A percentile compares a stretch with the other conserved stretches of the same genome.
phyloP scores from a whole-genome alignment of 768 basidiomycete species.

The Sarcomyxa edulis region DNA sequence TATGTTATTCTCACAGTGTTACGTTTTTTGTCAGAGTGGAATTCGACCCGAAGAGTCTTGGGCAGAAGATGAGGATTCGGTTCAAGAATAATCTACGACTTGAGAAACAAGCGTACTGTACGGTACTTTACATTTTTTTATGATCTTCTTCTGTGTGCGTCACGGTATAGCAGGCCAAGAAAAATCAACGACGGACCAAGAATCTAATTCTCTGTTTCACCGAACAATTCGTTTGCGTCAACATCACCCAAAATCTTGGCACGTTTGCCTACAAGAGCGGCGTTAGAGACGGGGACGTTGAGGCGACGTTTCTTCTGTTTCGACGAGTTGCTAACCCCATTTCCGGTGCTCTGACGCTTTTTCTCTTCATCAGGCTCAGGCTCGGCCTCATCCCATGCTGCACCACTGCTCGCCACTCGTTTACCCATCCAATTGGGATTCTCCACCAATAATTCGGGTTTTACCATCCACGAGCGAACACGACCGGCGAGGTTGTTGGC shows the following conservation, averaged over 20 bases:
- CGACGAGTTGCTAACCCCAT: constrained; percentile 5
- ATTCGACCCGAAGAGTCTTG: constrained; percentile 2
- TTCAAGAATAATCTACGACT: no score
- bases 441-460: constrained; percentile 11
- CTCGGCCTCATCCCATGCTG: constrained; percentile 12
- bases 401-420: constrained; percentile 11
- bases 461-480: constrained; percentile 18
- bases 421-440: constrained; percentile 9
- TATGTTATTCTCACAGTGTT: constrained; percentile 4
- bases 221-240: neutral
- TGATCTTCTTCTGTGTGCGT: no score
- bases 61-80: no score
- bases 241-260: neutral
- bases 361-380: constrained; percentile 8
- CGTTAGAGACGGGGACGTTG: no score
- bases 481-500: constrained; percentile 7
- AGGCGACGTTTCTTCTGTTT: neutral
- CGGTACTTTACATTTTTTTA: no score
- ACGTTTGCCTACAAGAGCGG: no score
- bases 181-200: no score
- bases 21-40: constrained; percentile 4
- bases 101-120: no score
- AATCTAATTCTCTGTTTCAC: no score
- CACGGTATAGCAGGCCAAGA: no score
- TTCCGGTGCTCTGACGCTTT: neutral